These are phyloP conservation scores for Termitomyces sp. DNA, from an alignment of 768 basidiomycete species.

Conservation along the genomic window DNA sequence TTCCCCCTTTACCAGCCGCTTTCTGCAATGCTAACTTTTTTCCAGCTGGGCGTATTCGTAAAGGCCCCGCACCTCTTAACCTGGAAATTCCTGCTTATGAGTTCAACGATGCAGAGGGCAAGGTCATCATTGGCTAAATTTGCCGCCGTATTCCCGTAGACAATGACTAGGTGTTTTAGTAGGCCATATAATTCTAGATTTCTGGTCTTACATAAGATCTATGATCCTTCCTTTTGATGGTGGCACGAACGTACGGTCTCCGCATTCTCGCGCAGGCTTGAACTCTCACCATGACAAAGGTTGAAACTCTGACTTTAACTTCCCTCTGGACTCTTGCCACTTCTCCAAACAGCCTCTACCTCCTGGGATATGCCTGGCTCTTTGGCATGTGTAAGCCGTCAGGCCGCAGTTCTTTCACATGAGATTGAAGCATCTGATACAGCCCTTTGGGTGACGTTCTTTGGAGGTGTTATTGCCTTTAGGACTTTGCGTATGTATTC, in stretches of 20 bases:
- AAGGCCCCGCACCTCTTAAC: constrained; percentile 97
- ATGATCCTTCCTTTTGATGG: not conserved
- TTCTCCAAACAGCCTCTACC: constrained; percentile 41
- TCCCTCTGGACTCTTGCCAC: constrained; percentile 30
- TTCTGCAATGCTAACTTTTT: constrained; percentile 14
- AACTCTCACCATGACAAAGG: constrained; percentile 27
- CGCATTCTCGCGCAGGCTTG: not conserved
- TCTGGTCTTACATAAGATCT: constrained; percentile 13
- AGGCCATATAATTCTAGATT: constrained; percentile 10
- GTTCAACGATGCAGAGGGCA: constrained; percentile 84
- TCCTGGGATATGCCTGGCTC: constrained; percentile 58
- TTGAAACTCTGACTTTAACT: constrained; percentile 32
- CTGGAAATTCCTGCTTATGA: constrained; percentile 89
- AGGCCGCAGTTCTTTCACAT: not conserved
- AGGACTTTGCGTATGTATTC: constrained; percentile 51
- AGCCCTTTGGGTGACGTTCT: constrained; percentile 66
- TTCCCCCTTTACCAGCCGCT: constrained; percentile 1
- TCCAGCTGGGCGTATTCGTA: constrained; percentile 88
- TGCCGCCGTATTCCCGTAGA: constrained; percentile 23
- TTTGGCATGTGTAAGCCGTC: constrained; percentile 65
- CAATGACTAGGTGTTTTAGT: constrained; percentile 11
- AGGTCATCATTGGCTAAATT: constrained; percentile 80
- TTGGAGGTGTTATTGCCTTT: constrained; percentile 65
- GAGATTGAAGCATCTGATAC: constrained; percentile 2
- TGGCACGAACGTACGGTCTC: not conserved